Evolutionary conservation across 345 rosid species (phyloP), one percentile per base, ranked within the genome.

Genomic region (Salix viminalis): DNA sequence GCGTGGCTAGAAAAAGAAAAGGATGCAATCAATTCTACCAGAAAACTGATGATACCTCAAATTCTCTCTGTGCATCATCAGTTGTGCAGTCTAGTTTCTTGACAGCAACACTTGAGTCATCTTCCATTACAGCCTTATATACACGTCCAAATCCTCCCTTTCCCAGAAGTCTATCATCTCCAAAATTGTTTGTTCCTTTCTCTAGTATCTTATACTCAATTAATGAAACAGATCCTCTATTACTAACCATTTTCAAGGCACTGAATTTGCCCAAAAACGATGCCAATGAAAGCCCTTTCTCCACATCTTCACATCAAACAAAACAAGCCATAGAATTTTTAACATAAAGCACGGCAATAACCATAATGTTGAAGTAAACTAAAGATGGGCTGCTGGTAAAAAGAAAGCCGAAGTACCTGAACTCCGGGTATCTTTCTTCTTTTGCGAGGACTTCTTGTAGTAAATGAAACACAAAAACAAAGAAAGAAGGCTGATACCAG

Each of bases 111-210:
- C 34, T 73, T 70, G 81, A 73, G 79, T 78, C 82, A 78, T 88
- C 87, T 1, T 93, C 98, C 81, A 96, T 73, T 11, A 74, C 79
- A 69, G 94, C 94, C 79, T 85, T 84, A 77, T 91, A 96, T 70
- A 96, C 99, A 76, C 87, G 84, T 54, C 98, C 99, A 79, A 96
- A 96, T 77, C 92, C 99, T 34, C 99, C 99, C 80, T 80, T 86
- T 32, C 99, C 99, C 87, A 96, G 74, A 41, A 90, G 83, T 77
- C 88, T 93, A 64, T 85, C 85, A 76, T 89, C 94, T 18, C 79
- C 89, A 79, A 96, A 96, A 81, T 83, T 86, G 82, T 82, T 73
- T 5, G 97, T 96, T 7, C 84, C 91, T 76, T 91, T 92, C 84
- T 93, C 96, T 67, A 96, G 80, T 50, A 70, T 48, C 80, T 79